These are phyloP conservation scores for Trypanosoma boissoni DNA, from an alignment of 208 protist species.

Conservation along the genomic window DNA sequence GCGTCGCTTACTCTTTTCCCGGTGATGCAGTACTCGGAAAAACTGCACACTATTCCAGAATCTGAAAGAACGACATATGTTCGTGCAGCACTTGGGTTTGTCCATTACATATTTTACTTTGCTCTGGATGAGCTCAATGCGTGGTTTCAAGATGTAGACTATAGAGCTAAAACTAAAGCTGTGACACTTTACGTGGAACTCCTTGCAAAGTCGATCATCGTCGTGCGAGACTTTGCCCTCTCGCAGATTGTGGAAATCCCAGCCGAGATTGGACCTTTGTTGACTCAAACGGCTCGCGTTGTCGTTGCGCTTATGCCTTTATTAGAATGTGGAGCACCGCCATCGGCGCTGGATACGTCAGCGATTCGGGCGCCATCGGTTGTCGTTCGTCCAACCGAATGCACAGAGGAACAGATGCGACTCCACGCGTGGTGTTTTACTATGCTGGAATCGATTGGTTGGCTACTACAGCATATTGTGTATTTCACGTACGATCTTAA, in stretches of 20 bases:
- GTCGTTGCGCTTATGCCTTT: slow-evolving; percentile 19
- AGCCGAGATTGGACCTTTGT: slow-evolving; percentile 34
- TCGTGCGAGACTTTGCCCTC: slow-evolving; percentile 41
- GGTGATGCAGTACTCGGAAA: slow-evolving; percentile 32
- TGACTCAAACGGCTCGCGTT: slow-evolving; percentile 29
- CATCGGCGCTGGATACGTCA: neutral
- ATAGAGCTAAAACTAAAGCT: slow-evolving; percentile 36
- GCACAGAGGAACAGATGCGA: slow-evolving; percentile 21
- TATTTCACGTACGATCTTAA: slow-evolving; percentile 34
- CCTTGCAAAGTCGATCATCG: slow-evolving; percentile 50
- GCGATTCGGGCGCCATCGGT: slow-evolving; percentile 18
- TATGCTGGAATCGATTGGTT: slow-evolving; percentile 24
- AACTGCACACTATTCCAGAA: slow-evolving; percentile 2
- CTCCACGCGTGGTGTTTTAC: slow-evolving; percentile 18
- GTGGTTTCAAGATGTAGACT: slow-evolving; percentile 37
- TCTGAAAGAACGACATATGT: slow-evolving; percentile 16
- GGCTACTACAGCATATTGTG: slow-evolving; percentile 18
- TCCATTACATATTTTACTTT: slow-evolving; percentile 57
- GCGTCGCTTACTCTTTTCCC: slow-evolving; percentile 63
- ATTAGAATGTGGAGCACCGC: slow-evolving; percentile 16
- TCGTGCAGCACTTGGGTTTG: slow-evolving; percentile 31
- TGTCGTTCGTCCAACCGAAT: slow-evolving; percentile 9
- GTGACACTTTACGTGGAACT: slow-evolving; percentile 69
- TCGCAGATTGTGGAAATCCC: slow-evolving; percentile 45
- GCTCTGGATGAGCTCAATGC: slow-evolving; percentile 45